Base-by-base conservation (phyloP, 2,329 filamentous ascomycete genomes). In the Thielaviopsis populi region DNA sequence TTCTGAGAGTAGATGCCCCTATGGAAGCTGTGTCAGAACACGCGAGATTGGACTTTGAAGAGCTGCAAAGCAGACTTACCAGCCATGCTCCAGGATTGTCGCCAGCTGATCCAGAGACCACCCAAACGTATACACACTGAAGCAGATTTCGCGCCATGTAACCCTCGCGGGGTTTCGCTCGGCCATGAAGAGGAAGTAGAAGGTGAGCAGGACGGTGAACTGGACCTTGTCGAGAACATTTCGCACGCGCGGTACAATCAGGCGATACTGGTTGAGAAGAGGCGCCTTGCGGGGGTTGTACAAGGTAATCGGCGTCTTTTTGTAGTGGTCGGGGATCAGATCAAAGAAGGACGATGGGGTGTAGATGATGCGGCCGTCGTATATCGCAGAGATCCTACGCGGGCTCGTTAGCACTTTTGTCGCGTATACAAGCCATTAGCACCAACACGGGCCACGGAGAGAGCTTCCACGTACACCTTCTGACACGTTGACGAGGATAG, bases 1-100 rank as follows among this genome's bases (percentile, higher is more conserved):
- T 94, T 92, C 72, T 95, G 88, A 0, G 89, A 91, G 70, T 94
- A 91, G 1, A 94, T 89, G 65, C 83, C 82, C 88, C 88, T 82
- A 27, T 40, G 6, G 59, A 19, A 56, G 1, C 13, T 7, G 10
- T 50, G 42, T 64, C 42, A 64, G 62, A 30, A 59, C 10, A 59
- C 19, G 27, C 17, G 15, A 19, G 30, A 58, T n/a, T 10, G 7
- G 8, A 37, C 17, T 15, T 27, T 33, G 27, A 59, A 37, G 24
- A 13, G 46, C 27, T 30, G 22, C 27, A 54, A 15, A 30, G 17
- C n/a, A 13, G 62, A 71, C 75, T 67, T 70, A 80, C 81, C 81
- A 84, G 59, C 81, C 83, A 70, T 94, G 89, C 68, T 89, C 88
- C 17, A 89, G 73, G 33, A 91, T 85, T 0, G 87, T 89, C 1